Evolutionary conservation across 1,284 basidiomycete genomes (phyloP).

Genomic region (Lentinus polychrous): DNA sequence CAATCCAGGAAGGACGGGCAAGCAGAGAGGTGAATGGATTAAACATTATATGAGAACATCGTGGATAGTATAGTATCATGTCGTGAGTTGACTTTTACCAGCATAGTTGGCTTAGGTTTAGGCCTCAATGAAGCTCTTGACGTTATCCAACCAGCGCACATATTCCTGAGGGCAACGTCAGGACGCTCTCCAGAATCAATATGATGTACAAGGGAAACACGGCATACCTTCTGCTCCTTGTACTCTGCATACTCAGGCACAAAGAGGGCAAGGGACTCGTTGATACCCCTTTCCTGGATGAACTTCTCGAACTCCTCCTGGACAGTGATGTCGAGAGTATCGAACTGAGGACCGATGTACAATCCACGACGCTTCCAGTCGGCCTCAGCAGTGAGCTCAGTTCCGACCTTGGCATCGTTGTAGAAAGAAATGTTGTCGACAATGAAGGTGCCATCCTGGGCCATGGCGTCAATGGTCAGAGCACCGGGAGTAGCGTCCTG

Average conservation of each 20-base stretch:
- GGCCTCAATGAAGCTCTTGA: slow-evolving; percentile 81
- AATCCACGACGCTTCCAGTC: slow-evolving; percentile 90
- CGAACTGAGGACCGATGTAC: slow-evolving; percentile 93
- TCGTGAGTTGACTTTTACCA: too few species aligned
- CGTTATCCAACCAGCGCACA: slow-evolving; percentile 79
- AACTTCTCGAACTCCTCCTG: slow-evolving; percentile 85
- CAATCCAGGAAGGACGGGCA: too few species aligned
- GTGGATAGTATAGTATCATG: too few species aligned
- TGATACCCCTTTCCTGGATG: slow-evolving; percentile 83
- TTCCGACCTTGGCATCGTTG: slow-evolving; percentile 65
- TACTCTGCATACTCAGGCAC: slow-evolving; percentile 79
- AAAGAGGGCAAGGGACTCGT: slow-evolving; percentile 75
- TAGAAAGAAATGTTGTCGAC: slow-evolving; percentile 91
- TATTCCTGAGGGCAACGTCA: slow-evolving; percentile 62
- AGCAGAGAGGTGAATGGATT: too few species aligned
- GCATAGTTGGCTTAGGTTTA: slow-evolving; percentile 5
- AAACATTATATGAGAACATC: too few species aligned
- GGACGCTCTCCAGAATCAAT: background rate
- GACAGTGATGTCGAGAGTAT: slow-evolving; percentile 81
- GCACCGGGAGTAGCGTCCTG: slow-evolving; percentile 43
- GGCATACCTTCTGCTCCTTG: slow-evolving; percentile 83
- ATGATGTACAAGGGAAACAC: background rate
- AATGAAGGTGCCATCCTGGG: slow-evolving; percentile 79
- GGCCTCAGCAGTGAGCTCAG: slow-evolving; percentile 78
- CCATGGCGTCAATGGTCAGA: slow-evolving; percentile 74